Evolutionary conservation across 495 filamentous ascomycete genomes (phyloP).

Genomic region (Neurospora cerealis): DNA sequence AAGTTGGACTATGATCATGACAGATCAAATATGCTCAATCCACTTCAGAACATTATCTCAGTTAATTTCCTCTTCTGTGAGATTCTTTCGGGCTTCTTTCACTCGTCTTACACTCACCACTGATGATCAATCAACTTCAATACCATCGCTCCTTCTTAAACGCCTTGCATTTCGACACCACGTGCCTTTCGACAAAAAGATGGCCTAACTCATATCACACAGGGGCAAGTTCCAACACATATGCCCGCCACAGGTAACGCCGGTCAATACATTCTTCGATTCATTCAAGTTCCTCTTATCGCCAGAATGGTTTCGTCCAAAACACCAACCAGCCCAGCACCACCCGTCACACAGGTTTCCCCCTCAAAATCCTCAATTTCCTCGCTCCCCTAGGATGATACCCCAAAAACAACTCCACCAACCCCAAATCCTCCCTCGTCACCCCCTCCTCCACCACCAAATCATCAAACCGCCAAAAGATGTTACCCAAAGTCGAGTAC

Average conservation of each 20-base stretch:
- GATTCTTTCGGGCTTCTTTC: neutral
- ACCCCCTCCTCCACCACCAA: neutral
- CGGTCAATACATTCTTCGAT: neutral
- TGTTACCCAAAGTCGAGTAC: slow-evolving; percentile 29
- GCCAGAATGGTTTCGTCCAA: neutral
- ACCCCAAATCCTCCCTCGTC: slow-evolving; percentile 1
- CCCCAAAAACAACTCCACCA: slow-evolving; percentile 8
- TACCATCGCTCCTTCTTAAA: too few species aligned
- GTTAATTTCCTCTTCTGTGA: neutral
- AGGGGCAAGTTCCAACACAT: neutral
- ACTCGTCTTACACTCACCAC: neutral
- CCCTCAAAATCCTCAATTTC: neutral
- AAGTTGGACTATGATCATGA: neutral
- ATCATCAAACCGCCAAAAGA: slow-evolving; percentile 26
- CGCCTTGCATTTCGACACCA: neutral
- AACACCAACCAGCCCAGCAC: neutral
- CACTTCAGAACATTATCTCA: neutral
- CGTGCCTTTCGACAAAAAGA: neutral
- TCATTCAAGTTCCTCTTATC: neutral
- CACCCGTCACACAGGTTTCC: neutral
- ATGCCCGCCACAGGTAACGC: neutral
- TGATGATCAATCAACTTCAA: too few species aligned
- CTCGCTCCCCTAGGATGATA: slow-evolving; percentile 7
- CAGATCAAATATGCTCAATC: neutral
- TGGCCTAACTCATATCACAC: neutral